phyloP scores from a whole-genome alignment of 805 yeast genomes.

The Cyberlindnera veronae region DNA sequence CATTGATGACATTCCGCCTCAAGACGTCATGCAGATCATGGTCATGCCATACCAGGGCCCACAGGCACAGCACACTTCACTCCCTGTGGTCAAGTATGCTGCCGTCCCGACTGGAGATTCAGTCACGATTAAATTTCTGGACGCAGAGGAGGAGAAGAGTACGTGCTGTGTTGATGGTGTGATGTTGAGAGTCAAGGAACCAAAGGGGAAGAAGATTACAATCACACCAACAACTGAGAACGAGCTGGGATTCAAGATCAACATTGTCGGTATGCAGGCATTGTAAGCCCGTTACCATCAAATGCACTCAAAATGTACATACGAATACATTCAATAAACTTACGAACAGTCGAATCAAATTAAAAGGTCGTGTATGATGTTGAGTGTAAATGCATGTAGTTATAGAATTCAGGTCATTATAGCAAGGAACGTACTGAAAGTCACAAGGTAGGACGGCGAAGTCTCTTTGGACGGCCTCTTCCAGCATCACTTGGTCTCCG shows the following conservation, averaged over 20 bases:
- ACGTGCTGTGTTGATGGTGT: conserved; percentile 25
- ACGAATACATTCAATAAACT: no score
- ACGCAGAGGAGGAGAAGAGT: conserved; percentile 15
- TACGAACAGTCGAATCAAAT: no score
- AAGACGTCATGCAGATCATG: conserved; percentile 15
- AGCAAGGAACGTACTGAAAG: neutral
- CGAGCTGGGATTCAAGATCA: conserved; percentile 8
- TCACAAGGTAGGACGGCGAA: conserved; percentile 7
- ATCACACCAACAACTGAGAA: conserved; percentile 6
- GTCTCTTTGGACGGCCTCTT: conserved; percentile 5
- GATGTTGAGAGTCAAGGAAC: conserved; percentile 13
- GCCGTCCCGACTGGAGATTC: conserved; percentile 3
- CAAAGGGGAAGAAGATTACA: conserved; percentile 21
- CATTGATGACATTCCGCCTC: conserved; percentile 11
- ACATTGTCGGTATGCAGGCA: conserved; percentile 13
- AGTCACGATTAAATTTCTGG: conserved; percentile 10
- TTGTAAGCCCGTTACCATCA: no score
- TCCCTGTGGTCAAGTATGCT: conserved; percentile 12
- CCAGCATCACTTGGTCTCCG: conserved; percentile 4
- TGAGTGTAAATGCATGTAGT: neutral
- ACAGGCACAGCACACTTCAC: conserved; percentile 11
- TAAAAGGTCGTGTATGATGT: no score
- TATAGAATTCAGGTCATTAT: neutral
- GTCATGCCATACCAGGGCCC: conserved; percentile 21
- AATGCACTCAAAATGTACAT: no score